Evolutionary conservation across 2,329 filamentous ascomycete species (phyloP), one percentile per base, ranked within the genome.

Genomic region (Coniella vitis): DNA sequence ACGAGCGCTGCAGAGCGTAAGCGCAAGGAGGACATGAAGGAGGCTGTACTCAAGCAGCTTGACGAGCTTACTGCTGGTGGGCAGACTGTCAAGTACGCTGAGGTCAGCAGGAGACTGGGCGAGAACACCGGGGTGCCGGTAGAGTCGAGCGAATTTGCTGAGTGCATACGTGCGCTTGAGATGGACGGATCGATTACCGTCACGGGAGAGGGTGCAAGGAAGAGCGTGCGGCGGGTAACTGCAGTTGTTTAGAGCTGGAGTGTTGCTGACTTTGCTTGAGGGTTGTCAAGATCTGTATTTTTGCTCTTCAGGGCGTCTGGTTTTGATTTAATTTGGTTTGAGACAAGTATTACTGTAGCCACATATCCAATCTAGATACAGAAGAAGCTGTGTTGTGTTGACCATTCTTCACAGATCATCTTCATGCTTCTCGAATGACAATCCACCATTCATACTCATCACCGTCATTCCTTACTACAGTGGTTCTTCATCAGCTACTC

Each of bases 1-100:
- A 94, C 88, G 2, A 90, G 86, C 58, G 83, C 89, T 0, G 83
- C 83, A n/a, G 93, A 97, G 65, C 76, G 93, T 44, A 83, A 87
- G 63, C 75, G 88, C 55, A 86, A 84, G 63, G 83, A 86, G 35
- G 90, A 96, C 64, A 71, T 98, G 60, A 95, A 94, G 74, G 80
- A 78, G 49, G 90, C 86, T 0, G 74, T 95, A 0, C 64, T 95
- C 31, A 72, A 70, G 31, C 71, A 90, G 17, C 67, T 98, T 12
- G 91, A 97, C 62, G 90, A 95, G 58, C 77, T 95, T 69, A 83
- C 84, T 3, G 74, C 82, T 19, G 69, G 73, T 13, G 83, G 82
- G 3, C 79, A 83, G 53, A 75, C 77, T 1, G 87, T 90, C 19
- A 77, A 87, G 55, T 90, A 87, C 69, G 74, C 74, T n/a, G 93